Evolutionary conservation across 2,329 filamentous ascomycete species (phyloP), one percentile per base, ranked within the genome.

Genomic region (Epichloe brachyelytri): DNA sequence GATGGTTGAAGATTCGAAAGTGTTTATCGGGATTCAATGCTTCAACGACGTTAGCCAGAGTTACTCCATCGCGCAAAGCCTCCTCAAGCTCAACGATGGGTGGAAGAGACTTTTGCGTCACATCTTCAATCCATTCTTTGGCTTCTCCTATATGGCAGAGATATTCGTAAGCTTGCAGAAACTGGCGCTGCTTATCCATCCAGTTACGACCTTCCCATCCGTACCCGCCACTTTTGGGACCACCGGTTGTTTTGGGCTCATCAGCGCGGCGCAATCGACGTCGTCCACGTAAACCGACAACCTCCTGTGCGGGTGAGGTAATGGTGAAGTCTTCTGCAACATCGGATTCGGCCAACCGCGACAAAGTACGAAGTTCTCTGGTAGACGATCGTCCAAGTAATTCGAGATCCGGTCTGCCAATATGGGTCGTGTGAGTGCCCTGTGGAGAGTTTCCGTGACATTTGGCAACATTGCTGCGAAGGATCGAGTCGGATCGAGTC

Each of bases 171-270:
- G 93, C 93, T 67, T 95, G 88, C 49, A 98, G 71, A 62, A 96
- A 97, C 65, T 97, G 91, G 26, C 93, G 81, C 65, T 98, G 91
- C 64, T 95, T 93, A 66, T 98, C 93, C 91, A 98, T 98, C 93
- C 93, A 98, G 64, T 91, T 95, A 47, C 86, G 80, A 19, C 83
- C 83, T 56, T 87, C 81, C 84, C 89, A 93, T 46, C 82, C 78
- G 57, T 84, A 88, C 26, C 69, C 74, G 51, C 71, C 72, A 5
- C 62, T 65, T 56, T 73, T 72, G 55, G 75, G 70, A 43, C 74
- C 68, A 20, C 72, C 71, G 22, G 65, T 67, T 26, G 68, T 70
- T 37, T 70, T 68, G 17, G 70, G 70, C 57, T 76, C 80, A 55
- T 78, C 79, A 26, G 78, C 77, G 56, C 88, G 78, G 67, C 96